Evolutionary conservation across 1,284 basidiomycete genomes (phyloP).

Genomic region (Lignosus rhinocerotis): DNA sequence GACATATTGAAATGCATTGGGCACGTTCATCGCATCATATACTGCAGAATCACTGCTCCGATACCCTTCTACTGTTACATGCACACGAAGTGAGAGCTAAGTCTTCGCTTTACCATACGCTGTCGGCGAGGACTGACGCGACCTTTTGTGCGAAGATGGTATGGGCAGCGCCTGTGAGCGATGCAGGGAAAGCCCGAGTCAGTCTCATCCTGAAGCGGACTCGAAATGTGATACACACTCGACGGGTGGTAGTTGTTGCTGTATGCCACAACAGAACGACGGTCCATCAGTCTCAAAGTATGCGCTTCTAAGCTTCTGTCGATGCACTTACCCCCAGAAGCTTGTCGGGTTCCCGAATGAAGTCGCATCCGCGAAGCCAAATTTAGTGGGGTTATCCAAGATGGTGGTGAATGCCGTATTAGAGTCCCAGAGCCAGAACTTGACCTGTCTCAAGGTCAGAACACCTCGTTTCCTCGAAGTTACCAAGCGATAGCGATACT

Average conservation of each 20-base stretch:
- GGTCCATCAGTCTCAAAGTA: neutral
- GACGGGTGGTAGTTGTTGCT: slow-evolving; percentile 22
- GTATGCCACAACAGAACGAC: neutral
- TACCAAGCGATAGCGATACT: neutral
- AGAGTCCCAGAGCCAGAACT: slow-evolving; percentile 53
- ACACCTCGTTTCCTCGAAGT: neutral
- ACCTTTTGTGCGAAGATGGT: neutral
- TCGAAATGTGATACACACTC: neutral
- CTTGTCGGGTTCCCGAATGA: slow-evolving; percentile 47
- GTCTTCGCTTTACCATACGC: neutral
- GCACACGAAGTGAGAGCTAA: no score
- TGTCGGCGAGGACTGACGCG: neutral
- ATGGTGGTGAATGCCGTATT: slow-evolving; percentile 52
- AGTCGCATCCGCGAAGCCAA: slow-evolving; percentile 54
- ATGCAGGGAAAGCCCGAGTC: neutral
- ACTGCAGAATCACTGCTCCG: no score
- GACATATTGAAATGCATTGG: no score
- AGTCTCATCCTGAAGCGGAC: neutral
- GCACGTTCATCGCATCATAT: no score
- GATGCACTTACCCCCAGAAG: slow-evolving; percentile 55
- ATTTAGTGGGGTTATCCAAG: slow-evolving; percentile 47
- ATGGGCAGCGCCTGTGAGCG: neutral
- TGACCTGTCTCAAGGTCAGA: slow-evolving; percentile 35
- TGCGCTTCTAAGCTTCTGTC: neutral
- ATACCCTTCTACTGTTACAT: no score